Evolutionary conservation across 495 filamentous ascomycete genomes (phyloP).

Genomic region (Immersiella caudata): DNA sequence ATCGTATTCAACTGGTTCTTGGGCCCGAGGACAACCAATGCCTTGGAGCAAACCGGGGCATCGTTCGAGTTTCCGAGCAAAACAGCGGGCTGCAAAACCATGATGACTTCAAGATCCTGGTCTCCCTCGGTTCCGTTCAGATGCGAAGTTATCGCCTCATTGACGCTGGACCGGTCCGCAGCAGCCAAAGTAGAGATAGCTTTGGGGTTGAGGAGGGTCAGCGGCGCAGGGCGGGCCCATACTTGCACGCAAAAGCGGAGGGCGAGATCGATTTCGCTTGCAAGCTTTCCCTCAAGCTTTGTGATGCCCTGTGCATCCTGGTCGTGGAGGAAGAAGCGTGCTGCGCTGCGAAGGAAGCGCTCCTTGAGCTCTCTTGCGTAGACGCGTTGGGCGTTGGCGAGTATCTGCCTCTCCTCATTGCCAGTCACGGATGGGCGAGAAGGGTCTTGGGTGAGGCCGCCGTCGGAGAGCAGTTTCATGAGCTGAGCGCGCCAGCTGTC

Average conservation of each 20-base stretch:
- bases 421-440: not conserved
- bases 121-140: not conserved
- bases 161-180: too few species aligned
- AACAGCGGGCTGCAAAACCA: constrained; percentile 13
- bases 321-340: constrained; percentile 26
- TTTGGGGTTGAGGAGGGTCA: not conserved
- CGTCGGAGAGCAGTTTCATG: constrained; percentile 20
- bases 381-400: constrained; percentile 23
- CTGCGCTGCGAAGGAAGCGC: constrained; percentile 21
- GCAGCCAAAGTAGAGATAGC: too few species aligned
- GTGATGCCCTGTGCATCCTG: constrained; percentile 28
- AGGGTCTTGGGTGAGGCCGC: constrained; percentile 19
- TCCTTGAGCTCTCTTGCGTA: constrained; percentile 26
- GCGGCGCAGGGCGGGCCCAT: constrained; percentile 17
- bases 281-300: constrained; percentile 19
- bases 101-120: not conserved
- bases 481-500: constrained; percentile 24
- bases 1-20: too few species aligned
- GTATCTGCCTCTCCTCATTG: constrained; percentile 10
- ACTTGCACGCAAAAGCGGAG: constrained; percentile 22
- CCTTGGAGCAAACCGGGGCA: not conserved
- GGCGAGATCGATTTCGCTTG: constrained; percentile 24
- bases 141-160: not conserved
- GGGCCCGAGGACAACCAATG: not conserved
- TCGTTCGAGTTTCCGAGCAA: too few species aligned